Conservation (phyloP, 306 rosid species). For the Fagus sylvatica region DNA sequence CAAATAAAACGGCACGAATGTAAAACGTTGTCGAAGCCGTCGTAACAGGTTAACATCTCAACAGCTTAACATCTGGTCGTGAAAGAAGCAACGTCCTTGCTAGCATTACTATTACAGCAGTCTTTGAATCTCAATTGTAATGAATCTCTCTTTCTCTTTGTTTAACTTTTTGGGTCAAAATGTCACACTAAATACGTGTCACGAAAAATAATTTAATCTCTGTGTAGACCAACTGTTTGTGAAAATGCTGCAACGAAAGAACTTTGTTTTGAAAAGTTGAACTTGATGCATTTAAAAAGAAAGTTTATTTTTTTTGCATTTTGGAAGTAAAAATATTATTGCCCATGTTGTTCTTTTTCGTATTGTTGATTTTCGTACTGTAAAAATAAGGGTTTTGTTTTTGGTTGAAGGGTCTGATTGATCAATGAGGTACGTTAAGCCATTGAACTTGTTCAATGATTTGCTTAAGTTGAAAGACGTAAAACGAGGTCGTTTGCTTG, state of each 20-base stretch:
- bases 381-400: not conserved
- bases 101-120: not conserved
- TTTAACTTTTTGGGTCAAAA: not conserved
- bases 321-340: not conserved
- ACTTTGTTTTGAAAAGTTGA: not conserved
- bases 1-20: too few species aligned
- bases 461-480: conserved; percentile 27
- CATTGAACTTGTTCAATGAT: conserved; percentile 57
- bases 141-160: not conserved
- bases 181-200: not conserved
- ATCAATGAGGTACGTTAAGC: conserved; percentile 57
- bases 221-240: not conserved
- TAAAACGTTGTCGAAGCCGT: too few species aligned
- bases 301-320: not conserved
- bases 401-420: not conserved
- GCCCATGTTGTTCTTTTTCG: not conserved
- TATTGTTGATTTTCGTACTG: not conserved
- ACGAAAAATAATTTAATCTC: not conserved
- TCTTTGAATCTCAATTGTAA: not conserved
- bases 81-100: not conserved
- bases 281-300: not conserved
- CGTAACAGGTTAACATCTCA: not conserved
- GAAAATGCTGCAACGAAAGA: conserved; percentile 21
- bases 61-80: not conserved
- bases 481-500: conserved; percentile 57